Evolutionary conservation across 805 yeast species (phyloP).

Genomic region (Phaffomyces antillensis): DNA sequence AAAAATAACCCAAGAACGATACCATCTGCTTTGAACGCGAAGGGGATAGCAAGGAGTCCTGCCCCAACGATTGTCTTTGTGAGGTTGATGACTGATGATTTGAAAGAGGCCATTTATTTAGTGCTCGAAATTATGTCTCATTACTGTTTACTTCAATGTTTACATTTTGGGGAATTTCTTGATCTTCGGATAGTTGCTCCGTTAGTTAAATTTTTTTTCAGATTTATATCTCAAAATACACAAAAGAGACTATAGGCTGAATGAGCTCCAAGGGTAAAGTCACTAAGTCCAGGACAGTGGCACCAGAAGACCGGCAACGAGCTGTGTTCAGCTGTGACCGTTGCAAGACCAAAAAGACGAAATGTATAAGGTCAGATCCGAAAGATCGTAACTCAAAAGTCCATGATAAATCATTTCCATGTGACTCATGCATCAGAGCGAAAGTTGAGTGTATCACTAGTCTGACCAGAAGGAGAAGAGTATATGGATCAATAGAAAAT

Average conservation of each 20-base stretch:
- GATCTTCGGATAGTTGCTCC: neutral
- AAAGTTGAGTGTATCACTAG: conserved; percentile 35
- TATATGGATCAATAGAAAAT: conserved; percentile 36
- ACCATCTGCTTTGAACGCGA: conserved; percentile 64
- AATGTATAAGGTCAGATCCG: conserved; percentile 31
- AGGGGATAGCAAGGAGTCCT: conserved; percentile 71
- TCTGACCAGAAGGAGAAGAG: conserved; percentile 34
- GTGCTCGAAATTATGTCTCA: neutral
- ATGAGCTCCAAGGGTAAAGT: conserved; percentile 1
- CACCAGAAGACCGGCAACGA: conserved; percentile 32
- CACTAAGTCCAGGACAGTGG: conserved; percentile 29
- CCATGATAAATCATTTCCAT: conserved; percentile 33
- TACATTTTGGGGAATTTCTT: neutral
- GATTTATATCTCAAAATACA: neutral
- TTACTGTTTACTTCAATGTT: neutral
- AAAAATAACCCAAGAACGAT: conserved; percentile 48
- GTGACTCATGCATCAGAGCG: conserved; percentile 31
- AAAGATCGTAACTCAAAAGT: conserved; percentile 18
- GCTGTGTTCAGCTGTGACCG: conserved; percentile 40
- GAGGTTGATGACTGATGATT: conserved; percentile 58
- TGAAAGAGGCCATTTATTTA: conserved; percentile 16
- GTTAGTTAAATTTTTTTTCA: neutral
- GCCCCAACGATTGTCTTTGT: conserved; percentile 79
- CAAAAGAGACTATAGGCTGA: too few relatives aligned
- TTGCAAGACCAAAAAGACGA: conserved; percentile 37